These are phyloP conservation scores for Albophoma yamanashiensis DNA, from an alignment of 2,329 filamentous ascomycete genomes.

Conservation along the genomic window DNA sequence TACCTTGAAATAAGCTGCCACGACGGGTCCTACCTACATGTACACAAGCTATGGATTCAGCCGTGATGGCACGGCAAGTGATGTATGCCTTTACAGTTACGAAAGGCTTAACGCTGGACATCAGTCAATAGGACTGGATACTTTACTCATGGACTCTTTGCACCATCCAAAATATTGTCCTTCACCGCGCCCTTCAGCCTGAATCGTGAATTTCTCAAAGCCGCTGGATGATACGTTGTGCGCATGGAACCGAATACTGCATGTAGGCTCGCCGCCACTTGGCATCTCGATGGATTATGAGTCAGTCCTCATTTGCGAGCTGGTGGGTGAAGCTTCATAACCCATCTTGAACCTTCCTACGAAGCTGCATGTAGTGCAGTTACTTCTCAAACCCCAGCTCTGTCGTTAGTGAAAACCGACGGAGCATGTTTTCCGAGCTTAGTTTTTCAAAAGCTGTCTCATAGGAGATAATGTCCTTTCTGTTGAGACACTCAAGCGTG, in stretches of 20 bases:
- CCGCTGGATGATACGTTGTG: neutral
- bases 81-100: conserved; percentile 37
- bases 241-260: conserved; percentile 24
- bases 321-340: conserved; percentile 38
- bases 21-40: too few relatives aligned
- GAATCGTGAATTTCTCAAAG: too few relatives aligned
- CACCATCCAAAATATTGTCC: conserved; percentile 30
- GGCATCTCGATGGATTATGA: conserved; percentile 45
- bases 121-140: conserved; percentile 42
- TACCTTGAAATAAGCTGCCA: too few relatives aligned
- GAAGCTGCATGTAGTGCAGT: conserved; percentile 31
- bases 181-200: too few relatives aligned
- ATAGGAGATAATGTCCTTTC: conserved; percentile 27
- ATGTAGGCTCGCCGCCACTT: conserved; percentile 33
- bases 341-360: conserved; percentile 28
- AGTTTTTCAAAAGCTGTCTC: conserved; percentile 33
- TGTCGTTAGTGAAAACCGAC: conserved; percentile 33
- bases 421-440: conserved; percentile 30
- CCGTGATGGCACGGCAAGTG: conserved; percentile 43
- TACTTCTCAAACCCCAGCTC: conserved; percentile 31
- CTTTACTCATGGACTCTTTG: conserved; percentile 38
- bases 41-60: conserved; percentile 24
- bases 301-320: conserved; percentile 30
- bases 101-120: conserved; percentile 39
- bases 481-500: conserved; percentile 32